phyloP scores from a whole-genome alignment of 345 rosid genomes.

The Aethionema arabicum region DNA sequence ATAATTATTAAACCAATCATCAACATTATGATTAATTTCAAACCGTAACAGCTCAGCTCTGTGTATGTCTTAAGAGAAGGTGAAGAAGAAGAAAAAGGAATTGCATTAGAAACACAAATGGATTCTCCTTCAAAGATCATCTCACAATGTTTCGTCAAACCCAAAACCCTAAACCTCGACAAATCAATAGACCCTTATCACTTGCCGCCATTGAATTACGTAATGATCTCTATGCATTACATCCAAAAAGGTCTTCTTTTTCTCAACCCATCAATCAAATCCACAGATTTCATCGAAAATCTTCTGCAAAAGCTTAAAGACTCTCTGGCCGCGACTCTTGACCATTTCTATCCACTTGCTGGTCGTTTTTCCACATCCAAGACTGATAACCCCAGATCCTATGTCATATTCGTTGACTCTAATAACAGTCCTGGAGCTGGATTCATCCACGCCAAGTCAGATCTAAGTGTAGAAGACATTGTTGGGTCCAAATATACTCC shows the following conservation, averaged over 20 bases:
- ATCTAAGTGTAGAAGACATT: constrained; percentile 46
- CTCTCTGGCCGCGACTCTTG: constrained; percentile 57
- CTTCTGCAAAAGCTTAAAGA: constrained; percentile 44
- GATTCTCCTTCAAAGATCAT: constrained; percentile 23
- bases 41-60: too few species aligned
- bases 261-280: constrained; percentile 44
- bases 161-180: constrained; percentile 36
- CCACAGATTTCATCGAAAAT: constrained; percentile 39
- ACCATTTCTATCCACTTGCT: constrained; percentile 64
- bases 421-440: constrained; percentile 67
- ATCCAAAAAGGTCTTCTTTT: constrained; percentile 71
- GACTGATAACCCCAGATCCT: constrained; percentile 37
- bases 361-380: constrained; percentile 51
- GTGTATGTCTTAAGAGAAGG: too few species aligned
- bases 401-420: constrained; percentile 54
- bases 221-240: constrained; percentile 49
- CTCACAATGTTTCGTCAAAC: constrained; percentile 56
- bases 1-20: not conserved
- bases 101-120: not conserved
- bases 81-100: too few species aligned
- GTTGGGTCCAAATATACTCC: constrained; percentile 57
- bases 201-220: constrained; percentile 51
- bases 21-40: too few species aligned
- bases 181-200: constrained; percentile 45
- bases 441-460: constrained; percentile 49